Base-by-base conservation (phyloP, 768 basidiomycete genomes). In the Trametes villosa region DNA sequence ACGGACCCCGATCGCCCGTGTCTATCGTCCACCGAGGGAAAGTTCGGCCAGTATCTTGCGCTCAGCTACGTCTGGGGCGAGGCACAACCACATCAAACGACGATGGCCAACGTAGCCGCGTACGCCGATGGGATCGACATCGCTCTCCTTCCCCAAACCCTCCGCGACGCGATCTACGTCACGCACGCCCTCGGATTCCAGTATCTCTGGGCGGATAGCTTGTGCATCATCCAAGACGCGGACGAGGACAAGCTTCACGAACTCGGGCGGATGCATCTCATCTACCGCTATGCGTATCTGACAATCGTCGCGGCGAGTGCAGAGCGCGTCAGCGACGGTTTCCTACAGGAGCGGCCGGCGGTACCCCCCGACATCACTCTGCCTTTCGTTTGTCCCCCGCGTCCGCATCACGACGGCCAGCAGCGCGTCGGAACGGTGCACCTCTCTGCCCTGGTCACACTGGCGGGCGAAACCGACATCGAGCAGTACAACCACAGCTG, bases 191-290 rank as follows among this genome's bases (percentile, higher is more conserved):
- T 60, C 15, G 58, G 59, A 0, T n/a, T 53, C 15, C 59, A 53
- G 30, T 64, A 60, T 29, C 53, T 64, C 3, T 64, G 63, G 63
- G 49, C 60, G 9, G 59, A 64, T 38, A 46, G 58, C 4, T 26
- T 64, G 2, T 64, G 63, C 34, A 60, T 64, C 49, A 4, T 64
- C 15, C 63, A 64, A 20, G 63, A 64, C 42, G 45, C 41, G 6
- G n/a, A 31, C 8, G 58, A 50, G 17, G 63, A 64, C 54, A 57
- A 45, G 27, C 29, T 31, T 17, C 53, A 30, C 24, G 60, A 61
- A 31, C 20, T 61, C n/a, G 47, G 47, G 24, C 40, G n/a, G 11
- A 42, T 61, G 30, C 40, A 48, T 5, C 9, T 34, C 9, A 59
- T 52, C 9, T 63, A 34, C 48, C 38, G 47, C 1, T 27, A 59